phyloP scores from a whole-genome alignment of 495 filamentous ascomycete genomes.

The Lasiosphaeriaceae sp. region DNA sequence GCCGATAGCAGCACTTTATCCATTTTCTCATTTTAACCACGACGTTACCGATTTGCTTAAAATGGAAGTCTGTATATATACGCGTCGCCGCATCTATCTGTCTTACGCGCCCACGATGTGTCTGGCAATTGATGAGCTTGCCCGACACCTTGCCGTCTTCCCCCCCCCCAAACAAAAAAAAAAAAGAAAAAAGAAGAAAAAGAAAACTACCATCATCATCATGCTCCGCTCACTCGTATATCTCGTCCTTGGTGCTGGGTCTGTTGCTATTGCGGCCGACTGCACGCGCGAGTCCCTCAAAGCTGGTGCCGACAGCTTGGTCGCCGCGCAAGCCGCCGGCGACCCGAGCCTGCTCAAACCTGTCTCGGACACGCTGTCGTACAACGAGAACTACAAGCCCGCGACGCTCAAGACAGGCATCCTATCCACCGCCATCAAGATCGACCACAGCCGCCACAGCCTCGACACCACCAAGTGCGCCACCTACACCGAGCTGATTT shows the following conservation, averaged over 20 bases:
- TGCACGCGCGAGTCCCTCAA: constrained; percentile 41
- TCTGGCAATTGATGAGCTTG: too few species aligned
- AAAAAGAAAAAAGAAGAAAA: neutral
- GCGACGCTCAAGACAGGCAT: constrained; percentile 35
- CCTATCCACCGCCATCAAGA: constrained; percentile 35
- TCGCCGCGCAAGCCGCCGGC: constrained; percentile 42
- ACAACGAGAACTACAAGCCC: constrained; percentile 33
- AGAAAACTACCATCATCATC: neutral
- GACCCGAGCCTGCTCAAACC: constrained; percentile 28
- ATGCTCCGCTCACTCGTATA: neutral
- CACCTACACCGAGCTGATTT: constrained; percentile 49
- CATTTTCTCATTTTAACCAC: too few species aligned
- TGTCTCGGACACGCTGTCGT: constrained; percentile 15
- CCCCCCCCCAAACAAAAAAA: too few species aligned
- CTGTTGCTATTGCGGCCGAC: constrained; percentile 16
- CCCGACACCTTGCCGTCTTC: too few species aligned
- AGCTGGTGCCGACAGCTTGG: constrained; percentile 35
- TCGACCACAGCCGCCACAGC: constrained; percentile 45
- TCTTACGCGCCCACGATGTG: too few species aligned
- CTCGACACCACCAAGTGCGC: constrained; percentile 48
- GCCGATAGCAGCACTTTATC: too few species aligned
- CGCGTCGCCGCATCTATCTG: too few species aligned
- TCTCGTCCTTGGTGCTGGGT: neutral
- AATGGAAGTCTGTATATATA: too few species aligned
- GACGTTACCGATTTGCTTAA: too few species aligned